phyloP scores from a whole-genome alignment of 2,329 filamentous ascomycete species.

The Scedosporium dehoogii region DNA sequence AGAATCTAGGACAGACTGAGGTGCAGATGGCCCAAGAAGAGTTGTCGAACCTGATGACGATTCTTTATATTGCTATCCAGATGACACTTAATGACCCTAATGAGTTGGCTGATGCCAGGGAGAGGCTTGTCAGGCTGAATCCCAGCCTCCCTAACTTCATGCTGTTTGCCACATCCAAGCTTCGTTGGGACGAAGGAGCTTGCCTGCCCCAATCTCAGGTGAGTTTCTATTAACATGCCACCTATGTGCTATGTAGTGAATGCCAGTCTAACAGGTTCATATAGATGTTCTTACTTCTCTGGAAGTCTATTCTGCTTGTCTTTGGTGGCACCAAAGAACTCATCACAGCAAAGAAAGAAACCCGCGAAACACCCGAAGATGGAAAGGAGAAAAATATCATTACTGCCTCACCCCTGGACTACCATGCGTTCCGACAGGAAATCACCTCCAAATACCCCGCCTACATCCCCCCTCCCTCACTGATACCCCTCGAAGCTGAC shows the following conservation, averaged over 20 bases:
- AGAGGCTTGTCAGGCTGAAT: conserved; percentile 40
- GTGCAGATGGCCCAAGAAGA: conserved; percentile 46
- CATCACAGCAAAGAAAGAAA: conserved; percentile 60
- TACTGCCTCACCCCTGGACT: conserved; percentile 88
- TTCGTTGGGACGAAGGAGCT: conserved; percentile 64
- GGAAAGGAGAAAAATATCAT: conserved; percentile 67
- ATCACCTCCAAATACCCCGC: conserved; percentile 97
- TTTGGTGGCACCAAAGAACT: conserved; percentile 74
- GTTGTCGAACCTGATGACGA: conserved; percentile 52
- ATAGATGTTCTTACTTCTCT: conserved; percentile 70
- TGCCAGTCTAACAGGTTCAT: conserved; percentile 12
- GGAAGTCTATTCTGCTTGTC: conserved; percentile 81
- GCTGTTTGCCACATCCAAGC: conserved; percentile 55
- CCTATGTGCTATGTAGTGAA: conserved; percentile 13
- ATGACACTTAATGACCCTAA: conserved; percentile 41
- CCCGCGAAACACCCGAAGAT: conserved; percentile 49
- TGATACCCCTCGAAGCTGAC: conserved; percentile 79
- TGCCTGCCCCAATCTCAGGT: conserved; percentile 54
- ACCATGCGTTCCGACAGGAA: conserved; percentile 92
- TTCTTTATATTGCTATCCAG: conserved; percentile 52
- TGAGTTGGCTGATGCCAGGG: conserved; percentile 34
- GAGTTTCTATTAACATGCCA: conserved; percentile 13
- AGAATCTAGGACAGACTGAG: conserved; percentile 5
- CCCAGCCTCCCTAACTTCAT: conserved; percentile 65
- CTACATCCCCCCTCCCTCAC: conserved; percentile 77